Base-by-base conservation (phyloP, 768 basidiomycete genomes). In the Thelephora ganbajun region DNA sequence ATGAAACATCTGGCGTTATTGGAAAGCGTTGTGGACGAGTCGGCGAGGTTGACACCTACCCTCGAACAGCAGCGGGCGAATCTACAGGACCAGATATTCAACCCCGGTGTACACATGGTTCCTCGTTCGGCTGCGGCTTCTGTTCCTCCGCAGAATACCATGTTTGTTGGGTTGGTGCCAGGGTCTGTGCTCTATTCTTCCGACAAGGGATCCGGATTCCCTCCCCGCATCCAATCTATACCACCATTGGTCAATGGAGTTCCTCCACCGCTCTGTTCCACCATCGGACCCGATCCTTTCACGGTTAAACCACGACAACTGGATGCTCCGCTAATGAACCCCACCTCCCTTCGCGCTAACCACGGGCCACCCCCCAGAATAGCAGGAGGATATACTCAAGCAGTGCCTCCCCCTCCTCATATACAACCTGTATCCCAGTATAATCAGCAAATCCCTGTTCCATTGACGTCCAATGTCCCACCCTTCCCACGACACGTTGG, bases 11-110 rank as follows among this genome's bases (percentile, higher is more conserved):
- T 82, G 20, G 83, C 83, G 2, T 66, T 87, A 50, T 65, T 85
- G 11, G 83, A 87, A 58, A 68, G 74, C 12, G 77, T 86, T 33
- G 82, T 78, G 0, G 76, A 80, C 55, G 83, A 88, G 59, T 83
- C 85, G 4, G 79, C 78, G 5, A 70, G 72, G 50, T 71, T 79
- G 69, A 70, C 75, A 20, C 69, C 56, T 3, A 52, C 48, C 13
- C 42, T 54, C 2, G 45, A 55, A 22, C 75, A 51, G 18, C 51
- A 52, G 22, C 18, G 39, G 39, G 13, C 47, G 6, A 16, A 19
- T 5, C 16, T 16, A 37, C 35, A 23, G 4, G 20, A 11, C 26
- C 16, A 7, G 11, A 42, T 49, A 4, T n/a, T 42, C 18, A 48
- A 43, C 19, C 14, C 39, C 22, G 47, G 44, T 19, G 35, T 23